These are phyloP conservation scores for Leccinum subspadiceum DNA, from an alignment of 1,284 basidiomycete genomes.

Conservation along the genomic window DNA sequence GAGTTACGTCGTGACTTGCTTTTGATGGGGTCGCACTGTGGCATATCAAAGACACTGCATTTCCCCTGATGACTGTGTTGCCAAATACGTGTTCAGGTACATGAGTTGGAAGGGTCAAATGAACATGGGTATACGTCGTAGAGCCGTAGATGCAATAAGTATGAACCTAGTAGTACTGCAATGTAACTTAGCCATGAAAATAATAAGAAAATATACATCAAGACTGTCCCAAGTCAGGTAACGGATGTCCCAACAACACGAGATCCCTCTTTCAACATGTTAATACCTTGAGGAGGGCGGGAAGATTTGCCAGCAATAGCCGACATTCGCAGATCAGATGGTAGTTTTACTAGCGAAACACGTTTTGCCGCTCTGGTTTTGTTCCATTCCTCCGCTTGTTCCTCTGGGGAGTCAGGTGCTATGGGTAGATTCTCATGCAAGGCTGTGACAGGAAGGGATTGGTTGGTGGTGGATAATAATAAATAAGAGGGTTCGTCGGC, in stretches of 20 bases:
- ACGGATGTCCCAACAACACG: not conserved
- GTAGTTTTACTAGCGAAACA: constrained; percentile 74
- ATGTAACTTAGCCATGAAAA: constrained; percentile 6
- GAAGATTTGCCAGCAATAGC: constrained; percentile 21
- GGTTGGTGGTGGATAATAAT: constrained; percentile 36
- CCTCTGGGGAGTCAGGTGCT: constrained; percentile 46
- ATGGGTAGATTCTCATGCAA: constrained; percentile 47
- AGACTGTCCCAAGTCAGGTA: constrained; percentile 7
- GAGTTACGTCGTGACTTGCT: not conserved
- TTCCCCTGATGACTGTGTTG: constrained; percentile 1
- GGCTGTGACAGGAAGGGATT: constrained; percentile 19
- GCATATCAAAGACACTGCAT: constrained; percentile 3
- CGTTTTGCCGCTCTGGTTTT: constrained; percentile 80
- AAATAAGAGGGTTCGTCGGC: constrained; percentile 24
- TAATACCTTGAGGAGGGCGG: constrained; percentile 6
- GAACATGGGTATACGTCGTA: constrained; percentile 11
- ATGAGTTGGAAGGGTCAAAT: constrained; percentile 3
- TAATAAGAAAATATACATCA: constrained; percentile 4
- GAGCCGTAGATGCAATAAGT: constrained; percentile 2
- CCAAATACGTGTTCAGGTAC: constrained; percentile 3
- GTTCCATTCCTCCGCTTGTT: constrained; percentile 82
- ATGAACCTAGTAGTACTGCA: not conserved
- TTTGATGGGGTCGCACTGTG: constrained; percentile 6
- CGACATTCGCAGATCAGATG: constrained; percentile 53
- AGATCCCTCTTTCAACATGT: constrained; percentile 11